Percentiles rank a stretch among this genome's conserved stretches.
Evolutionary conservation across 306 rosid genomes (phyloP).

Genomic region (Fragaria ananassa): DNA sequence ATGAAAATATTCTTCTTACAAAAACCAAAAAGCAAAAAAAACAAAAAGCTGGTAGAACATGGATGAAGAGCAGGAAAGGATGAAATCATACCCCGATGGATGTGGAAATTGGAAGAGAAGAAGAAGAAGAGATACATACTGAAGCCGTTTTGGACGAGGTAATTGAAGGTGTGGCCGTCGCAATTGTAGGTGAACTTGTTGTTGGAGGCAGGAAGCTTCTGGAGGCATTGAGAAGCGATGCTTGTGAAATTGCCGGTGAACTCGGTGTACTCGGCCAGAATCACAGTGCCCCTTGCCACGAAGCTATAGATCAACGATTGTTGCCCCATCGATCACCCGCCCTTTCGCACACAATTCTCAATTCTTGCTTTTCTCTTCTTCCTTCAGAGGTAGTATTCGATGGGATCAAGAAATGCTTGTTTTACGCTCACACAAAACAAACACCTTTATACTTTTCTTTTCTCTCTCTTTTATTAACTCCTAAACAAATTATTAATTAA

Average conservation of each 20-base stretch:
- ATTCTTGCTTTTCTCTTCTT: not conserved
- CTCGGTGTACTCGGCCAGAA: conserved; percentile 82
- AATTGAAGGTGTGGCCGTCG: conserved; percentile 96
- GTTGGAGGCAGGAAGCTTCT: conserved; percentile 86
- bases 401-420: not conserved
- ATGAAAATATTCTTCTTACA: too few species aligned
- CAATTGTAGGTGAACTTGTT: conserved; percentile 91
- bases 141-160: conserved; percentile 85
- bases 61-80: too few species aligned
- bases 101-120: not conserved
- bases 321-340: conserved; percentile 54
- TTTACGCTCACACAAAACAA: not conserved
- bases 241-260: conserved; percentile 71
- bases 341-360: not conserved
- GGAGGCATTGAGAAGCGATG: conserved; percentile 89
- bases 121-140: conserved; percentile 36
- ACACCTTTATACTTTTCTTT: not conserved
- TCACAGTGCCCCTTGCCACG: conserved; percentile 81
- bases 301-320: conserved; percentile 94
- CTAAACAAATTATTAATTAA: too few species aligned
- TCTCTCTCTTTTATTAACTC: not conserved
- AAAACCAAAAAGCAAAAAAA: too few species aligned
- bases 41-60: too few species aligned
- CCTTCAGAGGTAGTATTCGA: not conserved
- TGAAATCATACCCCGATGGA: too few species aligned